Conservation (phyloP, 345 rosid species). For the Camelina neglecta region DNA sequence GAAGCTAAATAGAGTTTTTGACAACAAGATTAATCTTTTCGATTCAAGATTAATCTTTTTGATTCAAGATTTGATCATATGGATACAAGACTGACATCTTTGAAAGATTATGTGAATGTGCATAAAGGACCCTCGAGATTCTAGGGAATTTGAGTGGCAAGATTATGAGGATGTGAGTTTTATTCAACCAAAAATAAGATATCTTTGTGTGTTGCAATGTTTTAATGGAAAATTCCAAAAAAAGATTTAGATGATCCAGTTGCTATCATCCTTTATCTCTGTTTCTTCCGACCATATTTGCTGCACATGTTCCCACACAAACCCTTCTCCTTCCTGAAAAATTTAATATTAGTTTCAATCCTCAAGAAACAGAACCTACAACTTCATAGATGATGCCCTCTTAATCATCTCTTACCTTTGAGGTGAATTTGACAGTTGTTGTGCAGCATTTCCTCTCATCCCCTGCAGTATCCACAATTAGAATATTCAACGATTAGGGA, state of each 20-base stretch:
- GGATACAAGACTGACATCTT: background rate
- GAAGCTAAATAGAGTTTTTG: background rate
- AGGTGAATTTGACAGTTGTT: conserved; percentile 54
- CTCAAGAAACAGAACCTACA: conserved; percentile 15
- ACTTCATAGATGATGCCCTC: conserved; percentile 2
- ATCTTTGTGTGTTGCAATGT: background rate
- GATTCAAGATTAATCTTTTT: background rate
- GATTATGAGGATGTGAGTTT: conserved; percentile 8
- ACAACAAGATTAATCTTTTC: background rate
- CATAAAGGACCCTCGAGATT: background rate
- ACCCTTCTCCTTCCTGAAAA: conserved; percentile 51
- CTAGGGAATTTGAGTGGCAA: background rate
- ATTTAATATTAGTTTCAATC: conserved; percentile 17
- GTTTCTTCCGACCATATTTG: conserved; percentile 73
- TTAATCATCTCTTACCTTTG: conserved; percentile 53
- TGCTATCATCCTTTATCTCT: conserved; percentile 49
- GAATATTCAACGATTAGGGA: conserved; percentile 1
- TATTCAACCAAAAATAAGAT: conserved; percentile 21
- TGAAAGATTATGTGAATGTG: background rate
- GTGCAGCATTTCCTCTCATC: conserved; percentile 61
- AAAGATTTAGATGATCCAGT: conserved; percentile 49
- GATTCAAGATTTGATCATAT: background rate
- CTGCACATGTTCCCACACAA: conserved; percentile 59
- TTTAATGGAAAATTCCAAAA: background rate
- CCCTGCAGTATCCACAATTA: conserved; percentile 48